These are phyloP conservation scores for Cyamopsis tetragonoloba DNA, from an alignment of 306 rosid species.

Conservation along the genomic window DNA sequence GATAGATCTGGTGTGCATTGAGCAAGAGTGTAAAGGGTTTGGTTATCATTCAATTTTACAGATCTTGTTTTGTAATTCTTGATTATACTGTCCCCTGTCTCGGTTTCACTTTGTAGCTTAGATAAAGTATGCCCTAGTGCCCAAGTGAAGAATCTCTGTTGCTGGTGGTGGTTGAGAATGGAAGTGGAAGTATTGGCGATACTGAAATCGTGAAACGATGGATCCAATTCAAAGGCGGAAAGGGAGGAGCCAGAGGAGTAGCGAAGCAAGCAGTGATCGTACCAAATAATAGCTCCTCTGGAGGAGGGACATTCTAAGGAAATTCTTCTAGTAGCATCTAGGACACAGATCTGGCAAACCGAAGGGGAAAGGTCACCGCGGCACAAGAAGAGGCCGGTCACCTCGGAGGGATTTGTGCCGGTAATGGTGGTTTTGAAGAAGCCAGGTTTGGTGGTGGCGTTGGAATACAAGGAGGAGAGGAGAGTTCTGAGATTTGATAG, in stretches of 20 bases:
- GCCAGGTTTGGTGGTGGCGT: no score
- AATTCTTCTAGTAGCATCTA: neutral
- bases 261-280: constrained; percentile 11
- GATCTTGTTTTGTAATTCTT: constrained; percentile 1
- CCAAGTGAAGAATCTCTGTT: neutral
- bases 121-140: neutral
- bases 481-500: no score
- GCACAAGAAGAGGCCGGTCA: constrained; percentile 31
- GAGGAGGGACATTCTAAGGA: neutral
- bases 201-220: neutral
- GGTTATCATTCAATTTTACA: neutral
- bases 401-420: no score
- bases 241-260: neutral
- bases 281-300: constrained; percentile 12
- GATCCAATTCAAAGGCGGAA: neutral
- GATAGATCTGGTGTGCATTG: constrained; percentile 30
- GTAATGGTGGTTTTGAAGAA: no score
- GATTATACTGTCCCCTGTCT: neutral
- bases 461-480: no score
- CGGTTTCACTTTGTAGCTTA: fast-evolving
- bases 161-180: neutral
- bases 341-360: neutral
- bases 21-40: constrained; percentile 8
- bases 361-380: neutral
- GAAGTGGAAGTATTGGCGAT: neutral